These are phyloP conservation scores for Epichloe aotearoae DNA, from an alignment of 2,329 filamentous ascomycete species.

Conservation along the genomic window DNA sequence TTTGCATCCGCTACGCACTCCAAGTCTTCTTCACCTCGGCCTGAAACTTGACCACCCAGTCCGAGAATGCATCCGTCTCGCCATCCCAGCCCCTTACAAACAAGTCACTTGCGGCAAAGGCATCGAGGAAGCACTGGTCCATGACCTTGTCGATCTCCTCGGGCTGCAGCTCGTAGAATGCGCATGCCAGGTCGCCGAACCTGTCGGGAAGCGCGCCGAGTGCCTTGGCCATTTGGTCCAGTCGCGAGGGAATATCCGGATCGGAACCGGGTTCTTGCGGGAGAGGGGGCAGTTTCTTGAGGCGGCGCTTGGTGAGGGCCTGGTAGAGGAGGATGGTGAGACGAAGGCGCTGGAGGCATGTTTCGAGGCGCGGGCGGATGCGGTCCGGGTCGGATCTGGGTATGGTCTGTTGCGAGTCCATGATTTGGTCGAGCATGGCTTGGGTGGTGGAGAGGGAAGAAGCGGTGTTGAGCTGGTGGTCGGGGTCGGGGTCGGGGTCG, in stretches of 20 bases:
- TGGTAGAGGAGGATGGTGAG: slow-evolving; percentile 56
- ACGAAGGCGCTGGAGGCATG: slow-evolving; percentile 49
- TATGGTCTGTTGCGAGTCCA: slow-evolving; percentile 47
- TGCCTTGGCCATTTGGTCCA: slow-evolving; percentile 43
- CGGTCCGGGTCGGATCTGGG: slow-evolving; percentile 49
- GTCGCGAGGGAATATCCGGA: slow-evolving; percentile 22
- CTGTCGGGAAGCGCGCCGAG: slow-evolving; percentile 50
- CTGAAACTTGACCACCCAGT: slow-evolving; percentile 54
- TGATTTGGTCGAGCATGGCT: slow-evolving; percentile 53
- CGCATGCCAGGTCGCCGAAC: slow-evolving; percentile 56
- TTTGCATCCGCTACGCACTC: no score
- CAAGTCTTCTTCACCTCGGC: slow-evolving; percentile 33
- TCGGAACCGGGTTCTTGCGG: slow-evolving; percentile 13
- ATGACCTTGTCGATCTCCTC: slow-evolving; percentile 44
- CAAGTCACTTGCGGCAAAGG: slow-evolving; percentile 41
- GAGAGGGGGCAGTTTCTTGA: slow-evolving; percentile 43
- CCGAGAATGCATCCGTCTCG: slow-evolving; percentile 60
- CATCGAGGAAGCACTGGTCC: slow-evolving; percentile 46
- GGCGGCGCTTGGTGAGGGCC: slow-evolving; percentile 54
- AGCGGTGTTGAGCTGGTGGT: background rate
- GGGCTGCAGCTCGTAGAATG: slow-evolving; percentile 58
- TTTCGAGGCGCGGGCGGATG: slow-evolving; percentile 53
- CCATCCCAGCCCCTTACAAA: slow-evolving; percentile 49
- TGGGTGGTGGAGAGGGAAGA: slow-evolving; percentile 28
- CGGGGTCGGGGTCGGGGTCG: background rate